Percentiles rank a stretch among this genome's conserved stretches.
phyloP scores from a whole-genome alignment of 2,329 filamentous ascomycete genomes.

The Pestalotiopsis fici region DNA sequence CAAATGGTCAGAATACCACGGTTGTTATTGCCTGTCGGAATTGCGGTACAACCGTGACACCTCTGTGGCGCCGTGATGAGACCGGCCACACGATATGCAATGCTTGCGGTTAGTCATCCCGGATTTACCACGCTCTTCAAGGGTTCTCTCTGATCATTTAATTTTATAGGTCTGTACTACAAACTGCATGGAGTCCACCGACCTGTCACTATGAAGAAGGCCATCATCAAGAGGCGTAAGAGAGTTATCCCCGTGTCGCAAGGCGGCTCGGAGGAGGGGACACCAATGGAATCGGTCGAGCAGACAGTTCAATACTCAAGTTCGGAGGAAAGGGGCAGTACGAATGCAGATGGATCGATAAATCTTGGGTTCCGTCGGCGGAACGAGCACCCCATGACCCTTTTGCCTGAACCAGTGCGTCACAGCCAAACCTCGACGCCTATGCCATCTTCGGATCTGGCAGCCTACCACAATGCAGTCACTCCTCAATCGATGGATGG shows the following conservation, averaged over 20 bases:
- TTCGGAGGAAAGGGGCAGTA: constrained; percentile 50
- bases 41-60: constrained; percentile 94
- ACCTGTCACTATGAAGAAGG: constrained; percentile 98
- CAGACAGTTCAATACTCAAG: constrained; percentile 37
- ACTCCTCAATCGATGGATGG: constrained; percentile 37
- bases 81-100: constrained; percentile 97
- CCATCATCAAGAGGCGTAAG: constrained; percentile 93
- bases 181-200: constrained; percentile 93
- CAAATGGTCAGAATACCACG: constrained; percentile 48
- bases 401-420: constrained; percentile 47
- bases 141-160: background rate
- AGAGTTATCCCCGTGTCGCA: constrained; percentile 81
- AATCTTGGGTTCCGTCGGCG: constrained; percentile 60
- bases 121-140: background rate
- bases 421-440: constrained; percentile 46
- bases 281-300: constrained; percentile 50
- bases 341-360: constrained; percentile 66
- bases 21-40: constrained; percentile 94
- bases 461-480: constrained; percentile 51
- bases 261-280: constrained; percentile 40
- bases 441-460: constrained; percentile 45
- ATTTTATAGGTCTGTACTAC: constrained; percentile 77
- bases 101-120: constrained; percentile 76
- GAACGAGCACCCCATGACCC: constrained; percentile 44
- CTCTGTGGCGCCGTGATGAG: constrained; percentile 92